Evolutionary conservation across 169 alveolate genomes (phyloP).

Genomic region (Eimeria falciformis): DNA sequence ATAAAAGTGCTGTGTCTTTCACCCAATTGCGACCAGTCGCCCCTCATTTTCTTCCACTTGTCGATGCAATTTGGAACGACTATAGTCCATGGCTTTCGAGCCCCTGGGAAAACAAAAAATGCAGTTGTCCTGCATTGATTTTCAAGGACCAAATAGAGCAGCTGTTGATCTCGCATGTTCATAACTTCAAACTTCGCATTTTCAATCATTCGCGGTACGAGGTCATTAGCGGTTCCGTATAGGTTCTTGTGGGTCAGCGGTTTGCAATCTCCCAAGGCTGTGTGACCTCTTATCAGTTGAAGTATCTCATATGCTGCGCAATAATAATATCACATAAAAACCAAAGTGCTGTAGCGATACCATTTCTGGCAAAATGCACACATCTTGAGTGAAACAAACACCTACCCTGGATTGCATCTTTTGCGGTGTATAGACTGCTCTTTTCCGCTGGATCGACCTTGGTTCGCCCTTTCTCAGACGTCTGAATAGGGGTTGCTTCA

Average conservation of each 20-base stretch:
- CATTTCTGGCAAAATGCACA: background rate
- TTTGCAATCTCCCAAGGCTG: slow-evolving; percentile 39
- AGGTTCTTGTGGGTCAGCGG: slow-evolving; percentile 46
- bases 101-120: slow-evolving; percentile 19
- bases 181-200: slow-evolving; percentile 20
- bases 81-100: background rate
- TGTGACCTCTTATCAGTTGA: slow-evolving; percentile 33
- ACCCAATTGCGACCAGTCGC: slow-evolving; percentile 68
- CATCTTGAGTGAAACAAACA: background rate
- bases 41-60: slow-evolving; percentile 24
- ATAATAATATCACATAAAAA: background rate
- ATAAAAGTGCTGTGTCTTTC: too few species aligned
- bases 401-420: slow-evolving; percentile 40
- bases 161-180: slow-evolving; percentile 40
- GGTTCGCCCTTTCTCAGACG: background rate
- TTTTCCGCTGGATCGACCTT: slow-evolving; percentile 45
- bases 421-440: slow-evolving; percentile 43
- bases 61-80: slow-evolving; percentile 27
- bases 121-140: slow-evolving; percentile 55
- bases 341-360: background rate
- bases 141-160: slow-evolving; percentile 28
- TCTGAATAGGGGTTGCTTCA: slow-evolving; percentile 23
- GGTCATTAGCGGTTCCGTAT: slow-evolving; percentile 44
- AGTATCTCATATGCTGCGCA: slow-evolving; percentile 47
- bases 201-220: slow-evolving; percentile 36